phyloP scores from a whole-genome alignment of 306 rosid species.

The Fragaria iinumae region DNA sequence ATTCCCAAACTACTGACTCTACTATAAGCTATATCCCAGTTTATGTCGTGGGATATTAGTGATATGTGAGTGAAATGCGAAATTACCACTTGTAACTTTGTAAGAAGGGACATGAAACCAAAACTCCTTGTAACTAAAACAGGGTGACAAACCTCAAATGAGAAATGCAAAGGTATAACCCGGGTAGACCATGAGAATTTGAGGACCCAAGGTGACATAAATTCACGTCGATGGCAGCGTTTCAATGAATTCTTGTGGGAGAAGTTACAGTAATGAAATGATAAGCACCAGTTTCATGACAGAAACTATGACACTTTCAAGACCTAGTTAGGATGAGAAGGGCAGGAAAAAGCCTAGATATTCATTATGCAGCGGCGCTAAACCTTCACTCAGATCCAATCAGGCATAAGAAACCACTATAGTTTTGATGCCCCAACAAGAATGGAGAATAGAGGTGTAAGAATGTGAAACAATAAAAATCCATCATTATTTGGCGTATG shows the following conservation, averaged over 20 bases:
- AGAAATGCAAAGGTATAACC: not conserved
- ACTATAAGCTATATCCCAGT: not conserved
- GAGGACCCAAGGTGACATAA: not conserved
- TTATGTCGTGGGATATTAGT: not conserved
- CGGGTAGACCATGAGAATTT: not conserved
- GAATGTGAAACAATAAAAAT: not conserved
- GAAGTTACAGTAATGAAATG: not conserved
- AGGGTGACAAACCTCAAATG: not conserved
- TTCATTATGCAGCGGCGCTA: not conserved
- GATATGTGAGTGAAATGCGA: too few relatives aligned
- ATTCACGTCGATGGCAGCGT: too few relatives aligned
- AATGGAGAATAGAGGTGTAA: not conserved
- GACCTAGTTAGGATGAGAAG: not conserved
- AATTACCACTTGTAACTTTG: too few relatives aligned
- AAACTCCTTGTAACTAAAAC: not conserved
- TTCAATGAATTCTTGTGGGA: too few relatives aligned
- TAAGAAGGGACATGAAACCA: not conserved
- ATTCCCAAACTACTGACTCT: not conserved
- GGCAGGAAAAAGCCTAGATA: not conserved
- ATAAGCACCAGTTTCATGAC: not conserved
- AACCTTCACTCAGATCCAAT: too few relatives aligned
- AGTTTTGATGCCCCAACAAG: not conserved
- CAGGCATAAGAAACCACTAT: not conserved
- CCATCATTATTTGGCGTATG: not conserved
- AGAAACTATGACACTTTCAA: too few relatives aligned